Evolutionary conservation across 2,329 filamentous ascomycete species (phyloP), one percentile per base, ranked within the genome.

Genomic region (Sclerotinia borealis): DNA sequence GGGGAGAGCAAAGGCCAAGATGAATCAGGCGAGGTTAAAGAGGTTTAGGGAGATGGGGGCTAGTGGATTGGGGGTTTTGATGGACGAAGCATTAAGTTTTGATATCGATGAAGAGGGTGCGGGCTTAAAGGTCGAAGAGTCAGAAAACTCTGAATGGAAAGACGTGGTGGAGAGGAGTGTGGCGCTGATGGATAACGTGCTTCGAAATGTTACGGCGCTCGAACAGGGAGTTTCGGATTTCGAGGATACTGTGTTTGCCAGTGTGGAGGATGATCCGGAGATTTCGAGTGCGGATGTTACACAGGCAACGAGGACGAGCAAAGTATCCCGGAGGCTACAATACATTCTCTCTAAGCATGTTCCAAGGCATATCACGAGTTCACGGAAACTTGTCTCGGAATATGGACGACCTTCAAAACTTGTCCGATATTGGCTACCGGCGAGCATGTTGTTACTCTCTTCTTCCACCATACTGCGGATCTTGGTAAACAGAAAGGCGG

Each of bases 371-470:
- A 77, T 83, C 2, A 72, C 75, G 10, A 80, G 81, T 43, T 87
- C 89, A 64, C 78, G 79, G 47, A 73, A 75, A 0, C 76, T 89
- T 4, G 83, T 88, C 4, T 75, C 75, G 34, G 77, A 85, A 59
- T 88, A 93, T 73, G 93, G 93, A 9, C 87, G 88, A 27, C 95
- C 95, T 0, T 86, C 89, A 5, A 79, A 79, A 45, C 71, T 95
- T 6, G 81, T 96, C 3, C 86, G 95, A 54, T 98, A 96, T 76
- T 99, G 95, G 95, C 80, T 97, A 6, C 92, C 93, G 1, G 83
- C 85, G 0, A 82, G 85, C 1, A 76, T 85, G 10, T 82, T 91
- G 1, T 74, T 97, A 3, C 78, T 96, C 13, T 97, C 93, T 0
- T 93, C 91, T 0, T 93, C 90, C 19, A 96, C 93, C 0, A 81